These are phyloP conservation scores for Baudoinia panamericana DNA, from an alignment of 495 filamentous ascomycete species.

Conservation along the genomic window DNA sequence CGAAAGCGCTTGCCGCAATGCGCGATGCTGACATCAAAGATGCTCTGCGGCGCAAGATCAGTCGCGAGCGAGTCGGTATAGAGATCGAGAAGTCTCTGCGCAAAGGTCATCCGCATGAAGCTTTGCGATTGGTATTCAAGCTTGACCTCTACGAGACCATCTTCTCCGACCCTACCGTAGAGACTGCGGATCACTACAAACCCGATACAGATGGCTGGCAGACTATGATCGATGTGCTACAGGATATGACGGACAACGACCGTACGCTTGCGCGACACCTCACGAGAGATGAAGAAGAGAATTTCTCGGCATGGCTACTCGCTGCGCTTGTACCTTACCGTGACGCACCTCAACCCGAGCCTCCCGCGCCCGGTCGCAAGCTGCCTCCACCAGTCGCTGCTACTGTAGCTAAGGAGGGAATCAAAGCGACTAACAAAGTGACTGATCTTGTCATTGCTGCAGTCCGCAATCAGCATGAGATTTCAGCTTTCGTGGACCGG, in stretches of 20 bases:
- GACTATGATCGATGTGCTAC: constrained; percentile 38
- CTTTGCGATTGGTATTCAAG: constrained; percentile 59
- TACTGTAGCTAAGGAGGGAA: constrained; percentile 56
- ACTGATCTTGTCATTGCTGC: constrained; percentile 51
- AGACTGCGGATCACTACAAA: constrained; percentile 3
- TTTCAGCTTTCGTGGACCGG: constrained; percentile 45
- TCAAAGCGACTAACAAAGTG: constrained; percentile 64
- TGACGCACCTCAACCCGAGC: constrained; percentile 36
- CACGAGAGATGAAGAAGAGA: constrained; percentile 44
- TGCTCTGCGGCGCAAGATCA: constrained; percentile 79
- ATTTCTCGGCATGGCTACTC: constrained; percentile 62
- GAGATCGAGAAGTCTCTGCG: constrained; percentile 81
- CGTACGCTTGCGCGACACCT: constrained; percentile 39
- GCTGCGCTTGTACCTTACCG: constrained; percentile 67
- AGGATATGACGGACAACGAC: constrained; percentile 25
- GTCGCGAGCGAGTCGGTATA: constrained; percentile 67
- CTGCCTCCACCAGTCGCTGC: constrained; percentile 40
- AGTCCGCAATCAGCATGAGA: constrained; percentile 43
- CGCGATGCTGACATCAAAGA: constrained; percentile 54
- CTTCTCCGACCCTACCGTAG: constrained; percentile 52
- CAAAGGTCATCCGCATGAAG: constrained; percentile 55
- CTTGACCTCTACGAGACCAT: constrained; percentile 67
- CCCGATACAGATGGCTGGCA: constrained; percentile 33
- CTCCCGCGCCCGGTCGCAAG: constrained; percentile 34
- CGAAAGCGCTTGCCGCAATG: constrained; percentile 59